Percentiles rank a stretch among this genome's conserved stretches.
These are phyloP conservation scores for Botrytis pseudocinerea DNA, from an alignment of 2,329 filamentous ascomycete genomes.

Conservation along the genomic window DNA sequence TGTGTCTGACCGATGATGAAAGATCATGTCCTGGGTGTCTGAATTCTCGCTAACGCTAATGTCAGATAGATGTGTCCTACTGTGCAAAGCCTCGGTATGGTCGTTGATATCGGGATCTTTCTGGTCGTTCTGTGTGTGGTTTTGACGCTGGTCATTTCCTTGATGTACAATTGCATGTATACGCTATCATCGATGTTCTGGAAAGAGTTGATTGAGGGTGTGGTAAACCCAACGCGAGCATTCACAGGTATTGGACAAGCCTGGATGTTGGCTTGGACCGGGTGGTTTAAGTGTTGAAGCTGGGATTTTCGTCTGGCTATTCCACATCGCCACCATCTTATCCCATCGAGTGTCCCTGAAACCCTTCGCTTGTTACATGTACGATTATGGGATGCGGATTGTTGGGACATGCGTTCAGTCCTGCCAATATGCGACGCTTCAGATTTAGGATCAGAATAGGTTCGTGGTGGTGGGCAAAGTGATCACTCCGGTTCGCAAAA, in stretches of 20 bases:
- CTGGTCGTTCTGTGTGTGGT: neutral
- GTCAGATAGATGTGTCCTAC: neutral
- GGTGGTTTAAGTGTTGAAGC: neutral
- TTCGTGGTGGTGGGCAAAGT: neutral
- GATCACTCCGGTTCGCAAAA: neutral
- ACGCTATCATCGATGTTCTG: neutral
- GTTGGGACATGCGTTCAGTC: neutral
- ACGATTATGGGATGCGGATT: neutral
- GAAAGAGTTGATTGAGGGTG: neutral
- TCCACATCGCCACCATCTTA: neutral
- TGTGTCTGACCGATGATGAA: neutral
- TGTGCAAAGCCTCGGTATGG: neutral
- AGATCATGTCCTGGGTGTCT: neutral
- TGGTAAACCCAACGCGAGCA: too few relatives aligned
- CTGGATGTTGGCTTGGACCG: neutral
- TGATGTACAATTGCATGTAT: neutral
- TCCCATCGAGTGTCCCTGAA: neutral
- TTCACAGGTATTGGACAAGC: too few relatives aligned
- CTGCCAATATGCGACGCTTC: neutral
- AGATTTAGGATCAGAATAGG: neutral
- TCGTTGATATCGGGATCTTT: neutral
- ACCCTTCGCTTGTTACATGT: neutral
- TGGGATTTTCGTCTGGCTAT: neutral
- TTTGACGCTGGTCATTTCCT: neutral
- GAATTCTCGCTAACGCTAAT: neutral